phyloP scores from a whole-genome alignment of 2,329 filamentous ascomycete species.

The Aotearoamyces nothofagi region DNA sequence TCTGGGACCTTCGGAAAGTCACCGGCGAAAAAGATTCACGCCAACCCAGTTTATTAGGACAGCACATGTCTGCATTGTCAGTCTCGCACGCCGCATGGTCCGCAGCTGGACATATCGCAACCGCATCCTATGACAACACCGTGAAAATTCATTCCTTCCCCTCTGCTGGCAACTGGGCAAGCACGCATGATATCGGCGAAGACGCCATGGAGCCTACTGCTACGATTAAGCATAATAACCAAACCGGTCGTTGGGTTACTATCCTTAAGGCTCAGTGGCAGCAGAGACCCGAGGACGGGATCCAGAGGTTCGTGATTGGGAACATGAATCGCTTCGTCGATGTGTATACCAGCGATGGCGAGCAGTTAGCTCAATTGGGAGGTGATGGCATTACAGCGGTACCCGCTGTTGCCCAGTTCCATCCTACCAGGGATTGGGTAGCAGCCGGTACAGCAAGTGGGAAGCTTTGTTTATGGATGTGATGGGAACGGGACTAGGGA shows the following conservation, averaged over 20 bases:
- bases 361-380: conserved; percentile 76
- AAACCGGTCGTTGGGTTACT: conserved; percentile 88
- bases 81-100: conserved; percentile 93
- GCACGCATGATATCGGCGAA: conserved; percentile 39
- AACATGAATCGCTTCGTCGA: conserved; percentile 99
- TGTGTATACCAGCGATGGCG: conserved; percentile 66
- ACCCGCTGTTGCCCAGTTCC: conserved; percentile 82
- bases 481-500: too few relatives aligned
- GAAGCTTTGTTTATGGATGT: conserved; percentile 87
- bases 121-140: conserved; percentile 87
- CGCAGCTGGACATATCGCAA: conserved; percentile 69
- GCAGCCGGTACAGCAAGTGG: conserved; percentile 83
- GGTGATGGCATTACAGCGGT: conserved; percentile 90
- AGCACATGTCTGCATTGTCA: conserved; percentile 69
- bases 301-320: conserved; percentile 81
- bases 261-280: conserved; percentile 82
- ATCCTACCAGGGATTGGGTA: conserved; percentile 80
- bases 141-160: conserved; percentile 82
- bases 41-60: conserved; percentile 57
- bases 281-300: conserved; percentile 55
- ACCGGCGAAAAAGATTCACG: conserved; percentile 42
- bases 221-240: conserved; percentile 75
- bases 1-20: conserved; percentile 86
- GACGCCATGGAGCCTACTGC: conserved; percentile 53
- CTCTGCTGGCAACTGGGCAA: conserved; percentile 40